Evolutionary conservation across 495 filamentous ascomycete species (phyloP).

Genomic region (Aspergillus nanangensis): DNA sequence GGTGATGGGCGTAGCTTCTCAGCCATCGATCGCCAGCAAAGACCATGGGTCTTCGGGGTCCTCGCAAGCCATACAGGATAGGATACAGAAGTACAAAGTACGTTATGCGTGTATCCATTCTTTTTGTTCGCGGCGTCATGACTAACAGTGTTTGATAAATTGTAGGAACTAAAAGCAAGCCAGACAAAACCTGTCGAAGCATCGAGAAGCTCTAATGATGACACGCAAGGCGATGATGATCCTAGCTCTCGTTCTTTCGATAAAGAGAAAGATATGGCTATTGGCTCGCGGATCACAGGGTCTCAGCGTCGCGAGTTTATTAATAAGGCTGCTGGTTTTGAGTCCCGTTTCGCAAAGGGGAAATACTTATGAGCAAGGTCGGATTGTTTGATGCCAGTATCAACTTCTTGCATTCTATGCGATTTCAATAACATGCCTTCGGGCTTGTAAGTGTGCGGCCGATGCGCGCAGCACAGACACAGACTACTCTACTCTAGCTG

Average conservation of each 20-base stretch:
- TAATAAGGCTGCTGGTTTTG: constrained; percentile 76
- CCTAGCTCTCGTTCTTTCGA: constrained; percentile 87
- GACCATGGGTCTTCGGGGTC: constrained; percentile 8
- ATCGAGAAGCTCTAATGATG: too few relatives aligned
- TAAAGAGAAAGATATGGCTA: constrained; percentile 88
- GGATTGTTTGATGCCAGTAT: too few relatives aligned
- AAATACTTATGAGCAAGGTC: constrained; percentile 56
- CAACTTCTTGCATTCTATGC: too few relatives aligned
- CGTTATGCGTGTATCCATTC: constrained; percentile 4
- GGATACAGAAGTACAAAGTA: constrained; percentile 58
- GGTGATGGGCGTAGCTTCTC: constrained; percentile 64
- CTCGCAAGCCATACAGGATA: constrained; percentile 42
- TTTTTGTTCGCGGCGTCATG: too few relatives aligned
- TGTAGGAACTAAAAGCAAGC: constrained; percentile 59
- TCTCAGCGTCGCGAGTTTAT: constrained; percentile 75
- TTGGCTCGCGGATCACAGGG: constrained; percentile 66
- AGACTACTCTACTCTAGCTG: too few relatives aligned
- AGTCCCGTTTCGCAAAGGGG: constrained; percentile 74
- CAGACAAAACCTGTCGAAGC: not conserved
- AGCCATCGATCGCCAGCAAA: constrained; percentile 2
- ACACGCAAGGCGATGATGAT: constrained; percentile 79
- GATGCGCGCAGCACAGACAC: too few relatives aligned
- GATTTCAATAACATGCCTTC: too few relatives aligned
- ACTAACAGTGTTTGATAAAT: not conserved
- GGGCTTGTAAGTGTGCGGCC: too few relatives aligned